These are phyloP conservation scores for Eimeria necatrix DNA, from an alignment of 169 alveolate species.

Conservation along the genomic window DNA sequence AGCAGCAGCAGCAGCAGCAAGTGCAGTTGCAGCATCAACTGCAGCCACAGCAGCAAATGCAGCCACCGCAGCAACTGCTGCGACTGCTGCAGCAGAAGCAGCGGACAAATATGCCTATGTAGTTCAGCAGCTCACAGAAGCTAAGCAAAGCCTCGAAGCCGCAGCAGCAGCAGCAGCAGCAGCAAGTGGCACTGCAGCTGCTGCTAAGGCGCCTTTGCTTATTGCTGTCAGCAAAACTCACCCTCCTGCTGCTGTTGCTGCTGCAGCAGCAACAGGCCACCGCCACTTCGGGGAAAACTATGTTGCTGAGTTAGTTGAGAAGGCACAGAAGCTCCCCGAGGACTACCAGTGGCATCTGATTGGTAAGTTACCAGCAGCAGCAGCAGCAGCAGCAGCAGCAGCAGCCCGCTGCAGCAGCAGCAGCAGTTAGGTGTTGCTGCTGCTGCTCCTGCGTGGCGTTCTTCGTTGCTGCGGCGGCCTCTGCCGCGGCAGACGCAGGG, in stretches of 20 bases:
- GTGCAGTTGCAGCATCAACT: constrained; percentile 5
- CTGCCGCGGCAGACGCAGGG: too few relatives aligned
- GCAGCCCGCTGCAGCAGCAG: too few relatives aligned
- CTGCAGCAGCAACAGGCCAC: constrained; percentile 87
- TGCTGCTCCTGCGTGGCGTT: too few relatives aligned
- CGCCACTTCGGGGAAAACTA: constrained; percentile 96
- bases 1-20: background rate
- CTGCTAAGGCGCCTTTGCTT: background rate
- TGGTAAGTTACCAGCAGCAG: constrained; percentile 84
- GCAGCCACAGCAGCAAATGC: background rate
- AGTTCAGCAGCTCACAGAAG: background rate
- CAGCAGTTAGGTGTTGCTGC: too few relatives aligned
- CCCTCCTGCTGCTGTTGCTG: constrained; percentile 70
- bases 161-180: constrained; percentile 1
- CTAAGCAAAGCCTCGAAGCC: background rate
- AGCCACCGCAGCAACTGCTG: background rate
- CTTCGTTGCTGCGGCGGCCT: too few relatives aligned
- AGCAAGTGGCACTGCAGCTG: constrained; percentile 36
- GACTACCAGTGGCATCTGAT: constrained; percentile 95
- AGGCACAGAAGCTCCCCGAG: constrained; percentile 86
- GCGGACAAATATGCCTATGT: background rate
- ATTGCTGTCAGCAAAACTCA: constrained; percentile 72
- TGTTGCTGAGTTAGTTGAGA: constrained; percentile 92
- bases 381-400: too few relatives aligned
- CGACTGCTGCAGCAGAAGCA: background rate